Conservation (phyloP, 257 asterid genomes). For the Solanum habrochaites region DNA sequence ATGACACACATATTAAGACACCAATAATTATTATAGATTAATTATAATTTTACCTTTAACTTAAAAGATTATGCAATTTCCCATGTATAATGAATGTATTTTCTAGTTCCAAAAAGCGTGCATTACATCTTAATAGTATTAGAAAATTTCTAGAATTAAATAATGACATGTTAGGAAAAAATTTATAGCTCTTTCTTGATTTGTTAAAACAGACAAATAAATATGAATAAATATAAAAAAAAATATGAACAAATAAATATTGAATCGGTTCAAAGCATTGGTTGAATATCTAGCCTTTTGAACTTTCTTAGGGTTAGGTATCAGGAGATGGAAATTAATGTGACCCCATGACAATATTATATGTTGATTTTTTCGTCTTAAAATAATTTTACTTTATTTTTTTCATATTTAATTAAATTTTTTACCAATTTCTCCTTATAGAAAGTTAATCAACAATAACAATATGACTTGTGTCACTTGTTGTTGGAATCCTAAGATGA, state of each 20-base stretch:
- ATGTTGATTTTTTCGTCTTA: fast-evolving
- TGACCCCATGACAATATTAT: not conserved
- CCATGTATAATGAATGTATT: too few species aligned
- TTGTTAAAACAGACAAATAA: too few species aligned
- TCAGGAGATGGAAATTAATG: not conserved
- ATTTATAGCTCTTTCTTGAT: fast-evolving
- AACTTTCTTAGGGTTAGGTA: not conserved
- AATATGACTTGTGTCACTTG: not conserved
- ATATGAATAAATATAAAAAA: too few species aligned
- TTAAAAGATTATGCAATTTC: fast-evolving
- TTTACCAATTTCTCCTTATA: not conserved
- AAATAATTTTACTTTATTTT: not conserved
- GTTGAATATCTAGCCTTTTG: not conserved
- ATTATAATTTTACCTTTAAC: too few species aligned
- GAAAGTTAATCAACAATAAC: not conserved
- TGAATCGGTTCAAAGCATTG: not conserved
- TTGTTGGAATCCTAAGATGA: not conserved
- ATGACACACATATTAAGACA: too few species aligned
- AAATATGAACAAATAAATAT: too few species aligned
- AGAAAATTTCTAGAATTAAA: too few species aligned
- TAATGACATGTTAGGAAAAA: too few species aligned
- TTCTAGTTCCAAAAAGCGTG: too few species aligned
- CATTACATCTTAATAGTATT: too few species aligned
- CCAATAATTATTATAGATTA: too few species aligned
- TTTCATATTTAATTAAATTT: not conserved